phyloP scores from a whole-genome alignment of 148 eudicot species.

The Rhododendron griersonianum region DNA sequence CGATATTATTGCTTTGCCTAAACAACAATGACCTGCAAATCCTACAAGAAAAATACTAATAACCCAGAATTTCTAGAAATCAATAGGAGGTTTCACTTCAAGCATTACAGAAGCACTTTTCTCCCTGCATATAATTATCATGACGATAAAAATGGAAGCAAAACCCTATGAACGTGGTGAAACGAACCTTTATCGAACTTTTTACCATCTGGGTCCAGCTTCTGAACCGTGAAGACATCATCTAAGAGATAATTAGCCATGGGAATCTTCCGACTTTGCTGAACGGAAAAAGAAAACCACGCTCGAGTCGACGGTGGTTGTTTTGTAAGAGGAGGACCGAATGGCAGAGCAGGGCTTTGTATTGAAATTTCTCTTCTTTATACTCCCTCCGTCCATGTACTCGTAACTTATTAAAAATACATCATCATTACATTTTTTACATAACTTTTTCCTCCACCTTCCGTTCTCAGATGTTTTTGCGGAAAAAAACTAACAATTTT shows the following conservation, averaged over 20 bases:
- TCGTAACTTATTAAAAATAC: too few relatives aligned
- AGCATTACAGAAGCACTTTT: background rate
- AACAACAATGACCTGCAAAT: background rate
- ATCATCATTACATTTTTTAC: too few relatives aligned
- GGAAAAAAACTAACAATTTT: too few relatives aligned
- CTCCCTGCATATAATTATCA: background rate
- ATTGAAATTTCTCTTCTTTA: too few relatives aligned
- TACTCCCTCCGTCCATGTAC: too few relatives aligned
- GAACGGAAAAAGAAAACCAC: background rate
- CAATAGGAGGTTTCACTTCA: background rate
- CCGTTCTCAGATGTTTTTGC: too few relatives aligned
- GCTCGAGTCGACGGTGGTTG: background rate
- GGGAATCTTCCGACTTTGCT: background rate
- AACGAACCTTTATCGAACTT: constrained; percentile 60
- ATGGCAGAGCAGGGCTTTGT: background rate
- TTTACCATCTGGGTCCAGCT: constrained; percentile 77
- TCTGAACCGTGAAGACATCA: constrained; percentile 52
- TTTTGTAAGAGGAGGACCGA: background rate
- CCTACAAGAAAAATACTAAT: too few relatives aligned
- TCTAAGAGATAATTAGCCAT: constrained; percentile 70
- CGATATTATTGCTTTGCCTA: background rate
- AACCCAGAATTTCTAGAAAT: background rate
- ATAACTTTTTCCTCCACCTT: too few relatives aligned
- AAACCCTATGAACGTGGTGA: background rate
- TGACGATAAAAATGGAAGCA: background rate